Percentiles rank a stretch among this genome's conserved stretches.
These are phyloP conservation scores for Xylaria palmicola DNA, from an alignment of 495 filamentous ascomycete species.

Conservation along the genomic window DNA sequence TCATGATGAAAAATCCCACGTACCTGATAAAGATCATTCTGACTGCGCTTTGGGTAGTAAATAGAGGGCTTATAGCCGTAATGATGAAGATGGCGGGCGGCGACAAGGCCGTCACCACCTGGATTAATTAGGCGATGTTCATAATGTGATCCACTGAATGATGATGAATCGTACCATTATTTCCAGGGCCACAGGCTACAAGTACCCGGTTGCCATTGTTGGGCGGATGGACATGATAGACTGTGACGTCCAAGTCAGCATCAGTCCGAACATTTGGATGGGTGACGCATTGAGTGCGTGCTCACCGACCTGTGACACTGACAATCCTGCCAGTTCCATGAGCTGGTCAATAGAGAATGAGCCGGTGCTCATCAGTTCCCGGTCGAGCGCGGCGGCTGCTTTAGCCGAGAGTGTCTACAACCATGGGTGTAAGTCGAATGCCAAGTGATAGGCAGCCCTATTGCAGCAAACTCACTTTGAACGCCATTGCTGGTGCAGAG, in stretches of 20 bases:
- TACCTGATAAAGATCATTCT: conserved; percentile 87
- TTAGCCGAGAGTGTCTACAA: conserved; percentile 79
- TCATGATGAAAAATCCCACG: conserved; percentile 6
- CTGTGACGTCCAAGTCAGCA: conserved; percentile 40
- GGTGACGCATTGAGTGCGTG: not conserved
- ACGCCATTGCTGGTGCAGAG: conserved; percentile 35
- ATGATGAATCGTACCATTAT: conserved; percentile 65
- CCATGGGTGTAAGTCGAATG: conserved; percentile 20
- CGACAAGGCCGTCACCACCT: conserved; percentile 94
- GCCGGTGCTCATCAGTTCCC: conserved; percentile 89
- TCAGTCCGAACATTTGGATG: not conserved
- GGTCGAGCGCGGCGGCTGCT: conserved; percentile 83
- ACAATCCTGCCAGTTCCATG: conserved; percentile 93
- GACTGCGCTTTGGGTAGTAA: conserved; percentile 89
- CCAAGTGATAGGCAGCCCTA: not conserved
- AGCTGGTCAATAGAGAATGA: conserved; percentile 94
- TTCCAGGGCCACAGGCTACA: conserved; percentile 89
- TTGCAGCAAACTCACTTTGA: conserved; percentile 40
- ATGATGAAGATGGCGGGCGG: conserved; percentile 89
- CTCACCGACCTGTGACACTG: conserved; percentile 87
- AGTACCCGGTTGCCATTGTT: conserved; percentile 71
- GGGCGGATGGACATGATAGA: conserved; percentile 80
- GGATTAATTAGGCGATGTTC: conserved; percentile 25
- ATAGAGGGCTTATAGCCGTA: conserved; percentile 88
- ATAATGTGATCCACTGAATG: not conserved